Evolutionary conservation across 75 land plant genomes (phyloP).

Genomic region (Isoetes taiwanensis): DNA sequence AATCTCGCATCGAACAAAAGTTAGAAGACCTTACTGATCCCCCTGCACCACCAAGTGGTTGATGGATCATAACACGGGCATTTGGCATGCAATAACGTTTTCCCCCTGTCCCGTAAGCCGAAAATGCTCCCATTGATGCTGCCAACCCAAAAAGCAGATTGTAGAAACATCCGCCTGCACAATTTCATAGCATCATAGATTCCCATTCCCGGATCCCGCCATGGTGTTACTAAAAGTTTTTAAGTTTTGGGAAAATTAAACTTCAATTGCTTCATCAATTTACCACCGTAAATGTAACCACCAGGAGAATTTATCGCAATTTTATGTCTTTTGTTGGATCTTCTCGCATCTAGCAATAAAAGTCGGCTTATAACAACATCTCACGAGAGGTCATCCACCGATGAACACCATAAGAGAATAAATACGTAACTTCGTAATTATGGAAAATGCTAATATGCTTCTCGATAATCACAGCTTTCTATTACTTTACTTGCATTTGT

Average conservation of each 20-base stretch:
- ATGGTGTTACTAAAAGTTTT: background rate
- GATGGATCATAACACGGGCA: slow-evolving; percentile 92
- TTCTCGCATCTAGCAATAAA: slow-evolving; percentile 73
- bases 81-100: slow-evolving; percentile 99
- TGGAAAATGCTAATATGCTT: too few relatives aligned
- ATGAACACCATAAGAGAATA: too few relatives aligned
- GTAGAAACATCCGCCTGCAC: slow-evolving; percentile 97
- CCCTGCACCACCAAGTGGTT: slow-evolving; percentile 78
- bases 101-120: slow-evolving; percentile 87
- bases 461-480: too few relatives aligned
- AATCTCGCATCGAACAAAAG: background rate
- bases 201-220: slow-evolving; percentile 86
- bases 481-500: too few relatives aligned
- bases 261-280: background rate
- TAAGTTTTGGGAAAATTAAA: background rate
- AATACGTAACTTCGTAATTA: too few relatives aligned
- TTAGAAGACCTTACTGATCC: slow-evolving; percentile 43
- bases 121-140: slow-evolving; percentile 96
- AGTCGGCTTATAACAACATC: slow-evolving; percentile 82
- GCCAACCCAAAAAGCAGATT: slow-evolving; percentile 85
- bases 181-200: slow-evolving; percentile 97
- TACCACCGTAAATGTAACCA: slow-evolving; percentile 91
- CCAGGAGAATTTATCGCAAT: slow-evolving; percentile 91
- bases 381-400: slow-evolving; percentile 72
- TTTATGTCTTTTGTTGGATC: slow-evolving; percentile 77